phyloP scores from a whole-genome alignment of 257 asterid species.

The Datura wrightii region DNA sequence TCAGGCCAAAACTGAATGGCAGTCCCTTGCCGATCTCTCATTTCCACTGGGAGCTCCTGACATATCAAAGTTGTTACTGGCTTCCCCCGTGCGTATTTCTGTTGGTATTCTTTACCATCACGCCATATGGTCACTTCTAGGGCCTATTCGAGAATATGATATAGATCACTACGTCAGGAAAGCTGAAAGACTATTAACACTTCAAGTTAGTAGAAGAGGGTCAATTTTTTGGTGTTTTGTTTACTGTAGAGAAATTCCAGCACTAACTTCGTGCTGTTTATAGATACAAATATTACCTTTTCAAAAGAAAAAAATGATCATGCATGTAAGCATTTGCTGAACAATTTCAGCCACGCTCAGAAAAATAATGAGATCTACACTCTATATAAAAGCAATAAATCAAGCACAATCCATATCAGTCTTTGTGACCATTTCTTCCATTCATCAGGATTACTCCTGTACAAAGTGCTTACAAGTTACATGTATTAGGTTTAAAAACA shows the following conservation, averaged over 20 bases:
- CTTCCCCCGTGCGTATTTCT: constrained; percentile 90
- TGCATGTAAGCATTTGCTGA: neutral
- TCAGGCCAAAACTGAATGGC: constrained; percentile 92
- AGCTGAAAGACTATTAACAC: constrained; percentile 1
- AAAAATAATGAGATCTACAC: neutral
- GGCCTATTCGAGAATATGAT: constrained; percentile 50
- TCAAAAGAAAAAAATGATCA: neutral
- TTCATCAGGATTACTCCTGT: neutral
- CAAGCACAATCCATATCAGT: neutral
- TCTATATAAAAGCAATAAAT: neutral
- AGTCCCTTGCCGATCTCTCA: constrained; percentile 69
- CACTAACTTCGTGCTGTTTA: neutral
- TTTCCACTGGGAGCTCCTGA: constrained; percentile 67
- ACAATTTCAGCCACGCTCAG: neutral
- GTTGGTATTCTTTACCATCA: constrained; percentile 80
- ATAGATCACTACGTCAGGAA: constrained; percentile 31
- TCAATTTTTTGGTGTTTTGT: neutral
- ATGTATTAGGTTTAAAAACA: neutral
- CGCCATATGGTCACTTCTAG: constrained; percentile 97
- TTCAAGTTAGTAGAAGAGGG: constrained; percentile 6
- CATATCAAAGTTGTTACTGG: constrained; percentile 65
- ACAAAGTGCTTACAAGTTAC: neutral
- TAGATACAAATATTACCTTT: neutral
- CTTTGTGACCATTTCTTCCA: constrained; percentile 17
- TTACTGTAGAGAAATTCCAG: constrained; percentile 3